Percentiles rank a stretch among this genome's conserved stretches.
Evolutionary conservation across 176 grass and related monocot genomes (phyloP).

Genomic region (Oryza brachyantha): DNA sequence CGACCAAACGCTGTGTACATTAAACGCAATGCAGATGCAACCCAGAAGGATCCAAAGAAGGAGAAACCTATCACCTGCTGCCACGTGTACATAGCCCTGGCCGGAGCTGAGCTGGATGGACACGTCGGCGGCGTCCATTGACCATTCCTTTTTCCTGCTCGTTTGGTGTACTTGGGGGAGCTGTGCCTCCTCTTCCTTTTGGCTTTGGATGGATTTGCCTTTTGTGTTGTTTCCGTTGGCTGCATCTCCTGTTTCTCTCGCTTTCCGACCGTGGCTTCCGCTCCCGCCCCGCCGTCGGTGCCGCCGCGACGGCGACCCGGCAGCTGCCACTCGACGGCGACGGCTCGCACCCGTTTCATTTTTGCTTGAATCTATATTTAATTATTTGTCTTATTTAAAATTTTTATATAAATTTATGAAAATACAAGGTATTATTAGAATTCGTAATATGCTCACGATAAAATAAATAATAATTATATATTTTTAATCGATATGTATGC

Average conservation of each 20-base stretch:
- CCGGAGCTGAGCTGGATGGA: too few species aligned
- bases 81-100: too few species aligned
- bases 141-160: not conserved
- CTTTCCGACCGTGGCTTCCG: not conserved
- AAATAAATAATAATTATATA: too few species aligned
- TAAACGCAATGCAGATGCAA: not conserved
- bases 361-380: too few species aligned
- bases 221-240: not conserved
- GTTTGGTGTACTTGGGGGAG: not conserved
- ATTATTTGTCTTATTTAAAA: too few species aligned
- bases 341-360: not conserved
- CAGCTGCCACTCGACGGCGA: constrained; percentile 7
- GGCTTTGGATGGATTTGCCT: not conserved
- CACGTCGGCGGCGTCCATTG: not conserved
- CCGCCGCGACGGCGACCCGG: not conserved
- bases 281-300: not conserved
- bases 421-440: too few species aligned
- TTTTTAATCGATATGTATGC: too few species aligned
- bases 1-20: too few species aligned
- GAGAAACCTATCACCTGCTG: not conserved
- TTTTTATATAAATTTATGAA: too few species aligned
- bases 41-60: not conserved
- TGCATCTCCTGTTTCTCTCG: not conserved
- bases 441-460: too few species aligned
- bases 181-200: not conserved